phyloP scores from a whole-genome alignment of 768 basidiomycete genomes.

The Russula griseocarnosa region DNA sequence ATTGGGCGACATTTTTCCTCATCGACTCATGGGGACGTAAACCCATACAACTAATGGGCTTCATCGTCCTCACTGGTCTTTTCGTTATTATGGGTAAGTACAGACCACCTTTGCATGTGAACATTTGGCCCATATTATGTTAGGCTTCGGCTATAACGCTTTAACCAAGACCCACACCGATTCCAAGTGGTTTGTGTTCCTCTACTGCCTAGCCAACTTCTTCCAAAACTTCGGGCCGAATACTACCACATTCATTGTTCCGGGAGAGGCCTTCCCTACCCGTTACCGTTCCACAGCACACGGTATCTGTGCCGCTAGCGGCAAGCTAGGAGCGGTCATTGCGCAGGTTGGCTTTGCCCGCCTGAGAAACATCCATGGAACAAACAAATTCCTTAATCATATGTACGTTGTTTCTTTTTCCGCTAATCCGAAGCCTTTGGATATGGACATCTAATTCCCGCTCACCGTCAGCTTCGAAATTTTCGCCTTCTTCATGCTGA shows the following conservation, averaged over 20 bases:
- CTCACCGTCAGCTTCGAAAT: conserved; percentile 58
- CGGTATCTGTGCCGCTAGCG: conserved; percentile 78
- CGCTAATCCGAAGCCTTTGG: too few species aligned
- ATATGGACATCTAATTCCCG: conserved; percentile 7
- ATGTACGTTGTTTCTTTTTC: conserved; percentile 49
- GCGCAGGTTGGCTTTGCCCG: conserved; percentile 74
- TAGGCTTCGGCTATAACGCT: conserved; percentile 65
- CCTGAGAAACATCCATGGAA: conserved; percentile 65
- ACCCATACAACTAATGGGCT: conserved; percentile 78
- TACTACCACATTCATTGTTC: conserved; percentile 74
- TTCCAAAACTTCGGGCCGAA: conserved; percentile 90
- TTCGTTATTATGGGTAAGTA: conserved; percentile 66
- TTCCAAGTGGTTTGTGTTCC: conserved; percentile 66
- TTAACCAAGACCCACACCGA: conserved; percentile 43
- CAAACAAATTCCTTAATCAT: conserved; percentile 56
- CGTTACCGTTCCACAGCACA: conserved; percentile 83
- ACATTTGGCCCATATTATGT: background rate
- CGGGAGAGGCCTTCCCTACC: conserved; percentile 83
- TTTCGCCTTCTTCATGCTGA: conserved; percentile 84
- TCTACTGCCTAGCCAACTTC: conserved; percentile 85
- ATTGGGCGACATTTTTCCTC: conserved; percentile 59
- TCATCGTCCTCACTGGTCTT: conserved; percentile 58
- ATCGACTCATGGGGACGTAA: conserved; percentile 80
- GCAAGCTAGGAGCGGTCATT: conserved; percentile 80
- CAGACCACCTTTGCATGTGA: too few species aligned